Conservation (phyloP, 495 filamentous ascomycete genomes). For the Tuber indicum region DNA sequence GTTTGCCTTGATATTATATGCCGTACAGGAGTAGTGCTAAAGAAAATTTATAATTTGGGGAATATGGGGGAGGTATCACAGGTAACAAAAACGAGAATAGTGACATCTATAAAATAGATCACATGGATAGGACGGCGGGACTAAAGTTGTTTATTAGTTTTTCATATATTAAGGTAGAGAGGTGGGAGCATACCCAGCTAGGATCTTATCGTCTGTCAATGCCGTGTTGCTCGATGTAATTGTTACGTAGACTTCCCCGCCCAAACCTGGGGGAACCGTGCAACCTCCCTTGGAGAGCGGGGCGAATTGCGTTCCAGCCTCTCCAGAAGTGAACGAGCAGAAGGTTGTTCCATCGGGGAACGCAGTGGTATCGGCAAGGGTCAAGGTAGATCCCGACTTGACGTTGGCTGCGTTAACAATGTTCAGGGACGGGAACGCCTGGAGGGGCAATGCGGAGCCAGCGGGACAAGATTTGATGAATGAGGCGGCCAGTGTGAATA, state of each 20-base stretch:
- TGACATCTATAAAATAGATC: background rate
- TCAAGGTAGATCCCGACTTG: conserved; percentile 46
- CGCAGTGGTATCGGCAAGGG: conserved; percentile 45
- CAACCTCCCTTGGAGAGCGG: conserved; percentile 48
- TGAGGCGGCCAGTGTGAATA: conserved; percentile 59
- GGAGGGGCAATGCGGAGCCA: conserved; percentile 53
- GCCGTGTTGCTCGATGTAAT: conserved; percentile 47
- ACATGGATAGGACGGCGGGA: conserved; percentile 30
- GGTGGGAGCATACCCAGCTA: conserved; percentile 45
- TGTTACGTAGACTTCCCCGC: conserved; percentile 53
- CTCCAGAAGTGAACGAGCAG: conserved; percentile 56
- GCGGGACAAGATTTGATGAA: conserved; percentile 58
- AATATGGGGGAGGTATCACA: background rate
- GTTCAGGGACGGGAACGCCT: conserved; percentile 53
- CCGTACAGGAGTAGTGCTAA: background rate
- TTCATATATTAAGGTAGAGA: background rate
- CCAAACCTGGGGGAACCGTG: conserved; percentile 48
- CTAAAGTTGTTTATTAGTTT: conserved; percentile 16
- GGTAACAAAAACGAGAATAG: background rate
- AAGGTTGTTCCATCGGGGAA: conserved; percentile 36
- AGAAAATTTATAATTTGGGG: background rate
- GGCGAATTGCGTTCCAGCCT: conserved; percentile 52
- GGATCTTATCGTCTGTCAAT: conserved; percentile 50
- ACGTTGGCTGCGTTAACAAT: conserved; percentile 48
- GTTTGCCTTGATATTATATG: background rate